phyloP scores from a whole-genome alignment of 75 land plant genomes.

The Pinus albicaulis region DNA sequence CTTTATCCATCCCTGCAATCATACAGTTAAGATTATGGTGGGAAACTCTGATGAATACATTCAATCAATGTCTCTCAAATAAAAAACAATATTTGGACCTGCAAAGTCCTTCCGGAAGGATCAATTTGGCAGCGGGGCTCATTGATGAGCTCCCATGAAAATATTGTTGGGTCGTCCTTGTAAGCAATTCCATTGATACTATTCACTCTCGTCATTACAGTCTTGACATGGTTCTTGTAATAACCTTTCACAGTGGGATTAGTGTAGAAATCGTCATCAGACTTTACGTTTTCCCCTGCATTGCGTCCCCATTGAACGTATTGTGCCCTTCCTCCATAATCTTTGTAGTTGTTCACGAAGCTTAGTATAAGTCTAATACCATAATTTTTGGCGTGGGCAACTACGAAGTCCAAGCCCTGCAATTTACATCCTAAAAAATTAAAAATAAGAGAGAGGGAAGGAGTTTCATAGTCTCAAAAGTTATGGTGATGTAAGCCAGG shows the following conservation, averaged over 20 bases:
- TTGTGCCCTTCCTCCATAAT: conserved; percentile 45
- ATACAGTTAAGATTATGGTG: too few relatives aligned
- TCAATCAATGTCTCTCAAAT: too few relatives aligned
- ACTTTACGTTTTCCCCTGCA: neutral
- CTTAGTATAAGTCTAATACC: conserved; percentile 49
- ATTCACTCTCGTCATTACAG: conserved; percentile 59
- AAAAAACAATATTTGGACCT: conserved; percentile 19
- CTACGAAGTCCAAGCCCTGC: conserved; percentile 55
- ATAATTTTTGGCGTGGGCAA: conserved; percentile 42
- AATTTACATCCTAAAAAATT: neutral
- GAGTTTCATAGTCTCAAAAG: too few relatives aligned
- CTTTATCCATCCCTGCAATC: conserved; percentile 63
- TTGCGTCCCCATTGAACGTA: conserved; percentile 64
- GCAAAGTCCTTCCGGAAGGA: conserved; percentile 52
- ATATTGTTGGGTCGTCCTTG: conserved; percentile 72
- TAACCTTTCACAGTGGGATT: conserved; percentile 13
- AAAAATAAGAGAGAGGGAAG: too few relatives aligned
- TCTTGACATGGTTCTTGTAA: conserved; percentile 37
- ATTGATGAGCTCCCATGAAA: conserved; percentile 92
- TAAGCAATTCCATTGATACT: conserved; percentile 63
- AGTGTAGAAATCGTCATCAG: conserved; percentile 24
- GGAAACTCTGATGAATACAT: too few relatives aligned
- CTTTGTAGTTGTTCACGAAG: conserved; percentile 43
- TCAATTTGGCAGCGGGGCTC: conserved; percentile 75
- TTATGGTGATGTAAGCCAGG: too few relatives aligned